Evolutionary conservation across 257 asterid species (phyloP), one percentile per base, ranked within the genome.

Genomic region (Handroanthus guayacan): DNA sequence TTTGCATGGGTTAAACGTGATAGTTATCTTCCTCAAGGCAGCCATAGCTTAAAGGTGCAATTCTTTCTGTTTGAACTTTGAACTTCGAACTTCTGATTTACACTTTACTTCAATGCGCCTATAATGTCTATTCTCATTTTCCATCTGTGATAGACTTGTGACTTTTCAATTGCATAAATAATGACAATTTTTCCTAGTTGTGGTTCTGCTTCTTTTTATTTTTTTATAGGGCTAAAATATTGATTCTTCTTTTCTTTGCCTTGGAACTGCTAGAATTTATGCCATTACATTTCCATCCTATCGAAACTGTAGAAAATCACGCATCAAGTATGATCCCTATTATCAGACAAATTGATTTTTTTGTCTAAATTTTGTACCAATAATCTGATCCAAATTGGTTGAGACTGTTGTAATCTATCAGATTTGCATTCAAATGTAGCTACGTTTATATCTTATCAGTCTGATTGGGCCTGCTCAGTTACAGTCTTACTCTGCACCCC

Each of bases 1-100:
- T 95, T 89, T 84, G 96, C 98, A 12, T 95, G 99, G 99, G 99
- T 95, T 77, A 95, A 92, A 77, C 99, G 99, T 86, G 99, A 95
- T 81, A 95, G 99, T 86, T 95, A 92, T 89, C 98, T 95, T 20
- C 99, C 99, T 71, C 99, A 95, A 82, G 99, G 99, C 68, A 95
- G 99, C 80, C 99, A 95, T 0, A 98, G 99, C 74, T 82, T 95
- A 63, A 95, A 95, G 99, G 99, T 95, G 79, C 79, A 74, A 18
- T 47, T 51, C 65, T 67, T 76, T 51, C 60, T 77, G 58, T 78
- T 48, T 78, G 12, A 65, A 60, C 74, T 76, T 75, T 51, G 47
- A 48, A 60, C 34, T 79, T 78, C 73, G 47, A 48, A 60, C 34
- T 79, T 78, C 73, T 45, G 77, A 51, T 58, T 39, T 31, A 34